Evolutionary conservation across 495 filamentous ascomycete genomes (phyloP).

Genomic region (Xylaria telfairii): DNA sequence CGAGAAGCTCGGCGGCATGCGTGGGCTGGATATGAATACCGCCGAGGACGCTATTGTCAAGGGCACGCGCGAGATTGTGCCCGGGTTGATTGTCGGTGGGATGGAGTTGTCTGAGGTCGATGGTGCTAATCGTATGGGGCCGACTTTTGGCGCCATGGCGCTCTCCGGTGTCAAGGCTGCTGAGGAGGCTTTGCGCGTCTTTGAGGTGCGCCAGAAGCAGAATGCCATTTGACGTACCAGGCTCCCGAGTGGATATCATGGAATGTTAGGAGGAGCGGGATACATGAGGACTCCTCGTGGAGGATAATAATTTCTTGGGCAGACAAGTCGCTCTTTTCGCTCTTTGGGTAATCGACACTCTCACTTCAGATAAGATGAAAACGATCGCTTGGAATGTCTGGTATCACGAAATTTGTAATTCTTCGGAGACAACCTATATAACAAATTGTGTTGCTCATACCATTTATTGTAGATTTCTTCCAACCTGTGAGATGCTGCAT

Average conservation of each 20-base stretch:
- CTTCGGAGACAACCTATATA: no score
- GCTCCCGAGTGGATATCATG: no score
- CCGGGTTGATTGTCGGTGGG: conserved; percentile 86
- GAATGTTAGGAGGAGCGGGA: no score
- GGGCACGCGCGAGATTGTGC: conserved; percentile 82
- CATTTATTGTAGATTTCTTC: no score
- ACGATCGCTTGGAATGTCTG: neutral
- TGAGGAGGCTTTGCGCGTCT: conserved; percentile 78
- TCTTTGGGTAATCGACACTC: neutral
- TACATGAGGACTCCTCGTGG: neutral
- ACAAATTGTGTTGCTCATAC: no score
- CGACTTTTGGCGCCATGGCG: conserved; percentile 71
- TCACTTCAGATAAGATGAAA: neutral
- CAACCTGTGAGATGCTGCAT: no score
- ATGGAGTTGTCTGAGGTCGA: conserved; percentile 94
- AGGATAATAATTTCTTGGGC: neutral
- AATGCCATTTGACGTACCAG: conserved; percentile 38
- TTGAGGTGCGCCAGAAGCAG: conserved; percentile 71
- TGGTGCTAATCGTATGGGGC: conserved; percentile 80
- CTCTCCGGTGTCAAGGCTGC: conserved; percentile 86
- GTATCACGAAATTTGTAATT: neutral
- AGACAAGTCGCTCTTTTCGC: conserved; percentile 11
- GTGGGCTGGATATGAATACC: conserved; percentile 85
- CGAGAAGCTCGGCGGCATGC: conserved; percentile 86
- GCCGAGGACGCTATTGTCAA: conserved; percentile 93